A percentile compares a stretch with the other conserved stretches of the same genome.
Conservation (phyloP, 208 protist genomes). For the Wallacemonas sp. region DNA sequence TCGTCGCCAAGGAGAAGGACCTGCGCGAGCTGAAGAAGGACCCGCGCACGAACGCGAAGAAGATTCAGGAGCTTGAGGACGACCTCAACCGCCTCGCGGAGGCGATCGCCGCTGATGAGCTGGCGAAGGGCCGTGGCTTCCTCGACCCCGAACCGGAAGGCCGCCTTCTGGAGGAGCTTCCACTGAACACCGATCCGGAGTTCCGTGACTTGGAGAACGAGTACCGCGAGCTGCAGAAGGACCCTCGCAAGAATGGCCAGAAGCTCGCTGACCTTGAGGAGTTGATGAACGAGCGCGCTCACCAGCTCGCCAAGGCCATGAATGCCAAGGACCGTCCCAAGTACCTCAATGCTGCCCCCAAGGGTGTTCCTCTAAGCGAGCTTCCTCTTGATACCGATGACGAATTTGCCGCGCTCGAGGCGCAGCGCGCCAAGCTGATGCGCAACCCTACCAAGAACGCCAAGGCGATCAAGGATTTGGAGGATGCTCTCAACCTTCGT, state of each 20-base stretch:
- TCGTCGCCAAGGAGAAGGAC: conserved; percentile 59
- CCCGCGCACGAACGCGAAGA: conserved; percentile 38
- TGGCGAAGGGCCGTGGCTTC: conserved; percentile 56
- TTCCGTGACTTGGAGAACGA: conserved; percentile 56
- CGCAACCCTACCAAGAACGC: conserved; percentile 60
- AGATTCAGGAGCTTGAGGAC: conserved; percentile 48
- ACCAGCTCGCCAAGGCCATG: conserved; percentile 71
- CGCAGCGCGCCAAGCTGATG: conserved; percentile 58
- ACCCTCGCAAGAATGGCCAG: conserved; percentile 47
- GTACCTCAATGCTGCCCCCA: conserved; percentile 47
- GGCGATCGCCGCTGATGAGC: conserved; percentile 56
- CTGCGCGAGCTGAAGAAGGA: conserved; percentile 56
- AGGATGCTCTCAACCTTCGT: conserved; percentile 63
- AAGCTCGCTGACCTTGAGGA: conserved; percentile 68
- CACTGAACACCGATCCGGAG: conserved; percentile 58
- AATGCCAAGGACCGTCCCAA: conserved; percentile 58
- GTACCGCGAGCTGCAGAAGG: conserved; percentile 63
- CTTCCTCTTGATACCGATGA: conserved; percentile 72
- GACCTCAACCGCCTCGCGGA: conserved; percentile 53
- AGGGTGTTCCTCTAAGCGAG: conserved; percentile 54
- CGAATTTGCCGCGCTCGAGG: conserved; percentile 69
- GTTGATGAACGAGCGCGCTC: conserved; percentile 74
- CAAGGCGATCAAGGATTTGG: conserved; percentile 48
- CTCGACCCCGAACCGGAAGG: conserved; percentile 74
- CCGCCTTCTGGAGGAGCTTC: conserved; percentile 53